Evolutionary conservation across 768 basidiomycete genomes (phyloP).

Genomic region (Lepiota brunneoincarnata): DNA sequence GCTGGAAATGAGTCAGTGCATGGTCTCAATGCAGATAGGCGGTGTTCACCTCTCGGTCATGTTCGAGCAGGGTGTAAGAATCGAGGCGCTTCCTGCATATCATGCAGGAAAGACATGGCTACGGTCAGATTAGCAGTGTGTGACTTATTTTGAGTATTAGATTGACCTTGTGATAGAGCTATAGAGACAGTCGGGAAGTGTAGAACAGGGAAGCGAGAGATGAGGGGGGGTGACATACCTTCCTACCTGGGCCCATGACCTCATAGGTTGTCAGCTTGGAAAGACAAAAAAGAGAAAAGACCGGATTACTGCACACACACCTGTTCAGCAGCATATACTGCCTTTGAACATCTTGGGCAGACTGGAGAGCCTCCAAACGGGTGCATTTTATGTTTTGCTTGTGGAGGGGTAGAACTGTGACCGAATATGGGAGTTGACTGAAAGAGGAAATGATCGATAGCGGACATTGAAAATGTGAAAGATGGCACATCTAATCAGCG

Average conservation of each 20-base stretch:
- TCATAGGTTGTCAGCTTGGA: constrained; percentile 24
- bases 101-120: constrained; percentile 81
- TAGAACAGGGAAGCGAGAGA: background rate
- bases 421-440: background rate
- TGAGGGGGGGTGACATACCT: constrained; percentile 45
- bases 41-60: constrained; percentile 69
- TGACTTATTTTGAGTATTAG: background rate
- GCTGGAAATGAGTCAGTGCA: constrained; percentile 26
- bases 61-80: constrained; percentile 74
- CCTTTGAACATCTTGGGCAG: constrained; percentile 73
- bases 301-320: constrained; percentile 37
- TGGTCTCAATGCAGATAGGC: constrained; percentile 2
- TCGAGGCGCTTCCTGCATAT: constrained; percentile 78
- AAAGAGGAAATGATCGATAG: constrained; percentile 15
- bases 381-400: constrained; percentile 46
- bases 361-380: constrained; percentile 63
- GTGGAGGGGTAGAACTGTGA: background rate
- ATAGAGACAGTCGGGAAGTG: constrained; percentile 1
- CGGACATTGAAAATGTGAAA: constrained; percentile 39
- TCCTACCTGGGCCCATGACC: constrained; percentile 87
- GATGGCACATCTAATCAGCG: constrained; percentile 21
- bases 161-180: constrained; percentile 79
- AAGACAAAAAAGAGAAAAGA: background rate
- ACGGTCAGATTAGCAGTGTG: background rate
- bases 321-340: constrained; percentile 89